Evolutionary conservation across 164 flowering plant genomes (phyloP), one percentile per base, ranked within the genome.

Genomic region (Annona squamosa): DNA sequence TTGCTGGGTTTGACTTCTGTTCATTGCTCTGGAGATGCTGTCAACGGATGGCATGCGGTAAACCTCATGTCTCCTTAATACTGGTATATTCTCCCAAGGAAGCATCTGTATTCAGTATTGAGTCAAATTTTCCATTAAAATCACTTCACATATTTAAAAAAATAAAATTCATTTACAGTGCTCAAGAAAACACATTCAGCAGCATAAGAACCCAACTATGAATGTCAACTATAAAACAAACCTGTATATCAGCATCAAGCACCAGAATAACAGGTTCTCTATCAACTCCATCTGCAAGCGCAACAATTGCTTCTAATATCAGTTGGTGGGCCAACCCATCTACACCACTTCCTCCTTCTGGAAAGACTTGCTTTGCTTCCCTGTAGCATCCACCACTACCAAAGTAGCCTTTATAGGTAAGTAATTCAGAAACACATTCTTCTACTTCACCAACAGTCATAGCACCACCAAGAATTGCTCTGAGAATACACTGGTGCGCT

Each of bases 11-110:
- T 70, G 73, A 66, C 76, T 78, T 80, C 79, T 84, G 52, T 85
- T 82, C 57, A 89, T 83, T 67, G 82, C 74, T 41, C 76, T 75
- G 67, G 73, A 81, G 72, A 96, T 88, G 83, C 97, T 87, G 46
- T 86, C 81, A 47, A 96, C 82, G 63, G 98, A 96, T 59, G 98
- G 98, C 98, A 96, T 91, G 56, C 99, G 98, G 79, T 93, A 93
- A 6, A 88, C 91, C 84, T 96, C 99, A 44, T 89, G 89, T 66
- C 84, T 84, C 77, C 94, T 87, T 69, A 96, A 69, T 68, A 86
- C 77, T 7, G 99, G 99, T 48, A 96, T 59, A 79, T 78, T 93
- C 83, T 96, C 99, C 98, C 93, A 93, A 26, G 98, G 99, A 82
- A 96, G 91, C 99, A 96, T 93, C 99, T 95, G 90, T 59, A 76